Conservation (phyloP, 2,329 filamentous ascomycete species). For the Paecilomyces formosus region DNA sequence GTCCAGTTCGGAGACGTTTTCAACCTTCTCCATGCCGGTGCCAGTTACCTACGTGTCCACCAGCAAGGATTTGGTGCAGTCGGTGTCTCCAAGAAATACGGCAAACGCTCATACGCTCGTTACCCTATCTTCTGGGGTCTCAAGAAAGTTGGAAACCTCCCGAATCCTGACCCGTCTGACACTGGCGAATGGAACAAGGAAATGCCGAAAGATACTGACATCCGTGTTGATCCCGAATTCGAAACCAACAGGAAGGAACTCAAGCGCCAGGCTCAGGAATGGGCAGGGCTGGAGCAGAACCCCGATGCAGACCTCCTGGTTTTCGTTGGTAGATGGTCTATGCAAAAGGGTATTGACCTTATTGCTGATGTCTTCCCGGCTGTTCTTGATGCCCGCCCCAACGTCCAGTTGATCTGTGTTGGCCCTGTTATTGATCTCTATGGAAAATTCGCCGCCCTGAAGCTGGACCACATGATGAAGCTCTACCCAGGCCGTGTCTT, state of each 20-base stretch:
- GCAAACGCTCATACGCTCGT: constrained; percentile 57
- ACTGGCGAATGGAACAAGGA: constrained; percentile 54
- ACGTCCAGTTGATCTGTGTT: constrained; percentile 56
- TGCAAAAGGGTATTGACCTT: constrained; percentile 62
- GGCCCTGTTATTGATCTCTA: constrained; percentile 62
- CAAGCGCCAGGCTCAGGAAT: constrained; percentile 57
- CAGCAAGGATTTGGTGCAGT: constrained; percentile 63
- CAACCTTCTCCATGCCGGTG: constrained; percentile 60
- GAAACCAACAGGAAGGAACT: constrained; percentile 48
- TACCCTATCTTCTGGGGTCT: constrained; percentile 65
- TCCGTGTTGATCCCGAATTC: constrained; percentile 47
- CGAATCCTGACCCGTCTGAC: constrained; percentile 60
- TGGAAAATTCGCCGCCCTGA: constrained; percentile 60
- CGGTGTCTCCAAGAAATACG: constrained; percentile 62
- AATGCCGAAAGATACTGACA: constrained; percentile 41
- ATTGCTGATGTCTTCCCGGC: constrained; percentile 61
- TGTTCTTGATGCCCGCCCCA: constrained; percentile 52
- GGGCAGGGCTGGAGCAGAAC: constrained; percentile 57
- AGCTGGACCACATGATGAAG: constrained; percentile 57
- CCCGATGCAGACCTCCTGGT: constrained; percentile 59
- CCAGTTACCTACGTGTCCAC: constrained; percentile 58
- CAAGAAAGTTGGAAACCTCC: constrained; percentile 54
- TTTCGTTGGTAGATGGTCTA: constrained; percentile 62
- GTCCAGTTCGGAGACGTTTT: constrained; percentile 64
- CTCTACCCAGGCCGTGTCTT: constrained; percentile 59